Conservation (phyloP, 2,329 filamentous ascomycete genomes). For the Dothiorella sarmentorum region DNA sequence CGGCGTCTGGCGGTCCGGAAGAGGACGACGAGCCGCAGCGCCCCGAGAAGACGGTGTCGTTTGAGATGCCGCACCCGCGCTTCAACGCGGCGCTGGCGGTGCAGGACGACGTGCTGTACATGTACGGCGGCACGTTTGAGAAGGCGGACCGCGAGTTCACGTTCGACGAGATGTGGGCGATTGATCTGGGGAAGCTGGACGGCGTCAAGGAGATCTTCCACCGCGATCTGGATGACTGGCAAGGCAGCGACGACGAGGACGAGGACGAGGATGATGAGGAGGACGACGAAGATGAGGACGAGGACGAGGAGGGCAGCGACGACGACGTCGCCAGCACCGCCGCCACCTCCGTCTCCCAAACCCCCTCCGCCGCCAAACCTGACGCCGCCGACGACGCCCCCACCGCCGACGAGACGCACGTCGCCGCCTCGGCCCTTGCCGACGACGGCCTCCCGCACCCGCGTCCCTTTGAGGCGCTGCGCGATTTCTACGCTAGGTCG, state of each 20-base stretch:
- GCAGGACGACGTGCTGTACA: constrained; percentile 87
- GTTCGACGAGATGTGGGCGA: constrained; percentile 89
- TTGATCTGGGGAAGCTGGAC: constrained; percentile 92
- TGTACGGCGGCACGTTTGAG: constrained; percentile 93
- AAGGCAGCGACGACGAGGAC: constrained; percentile 47
- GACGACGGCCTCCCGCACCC: constrained; percentile 74
- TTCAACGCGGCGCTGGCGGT: constrained; percentile 92
- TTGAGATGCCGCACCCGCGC: constrained; percentile 82
- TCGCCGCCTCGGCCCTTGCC: constrained; percentile 46
- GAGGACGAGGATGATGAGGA: constrained; percentile 49
- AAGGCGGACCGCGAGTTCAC: constrained; percentile 93
- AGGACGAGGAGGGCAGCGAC: constrained; percentile 38
- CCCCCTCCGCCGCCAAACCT: constrained; percentile 24
- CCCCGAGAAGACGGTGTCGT: constrained; percentile 55
- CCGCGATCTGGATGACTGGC: constrained; percentile 83
- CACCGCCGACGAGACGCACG: constrained; percentile 47
- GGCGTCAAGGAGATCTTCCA: constrained; percentile 90
- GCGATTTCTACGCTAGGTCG: constrained; percentile 89
- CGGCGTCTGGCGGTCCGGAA: constrained; percentile 25
- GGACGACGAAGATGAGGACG: constrained; percentile 36
- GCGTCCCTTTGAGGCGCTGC: constrained; percentile 81
- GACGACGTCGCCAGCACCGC: constrained; percentile 51
- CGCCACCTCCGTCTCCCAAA: constrained; percentile 47
- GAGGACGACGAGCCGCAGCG: constrained; percentile 53
- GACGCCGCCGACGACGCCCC: constrained; percentile 19